Evolutionary conservation across 805 yeast species (phyloP).

Genomic region (Zygosaccharomyces siamensis): DNA sequence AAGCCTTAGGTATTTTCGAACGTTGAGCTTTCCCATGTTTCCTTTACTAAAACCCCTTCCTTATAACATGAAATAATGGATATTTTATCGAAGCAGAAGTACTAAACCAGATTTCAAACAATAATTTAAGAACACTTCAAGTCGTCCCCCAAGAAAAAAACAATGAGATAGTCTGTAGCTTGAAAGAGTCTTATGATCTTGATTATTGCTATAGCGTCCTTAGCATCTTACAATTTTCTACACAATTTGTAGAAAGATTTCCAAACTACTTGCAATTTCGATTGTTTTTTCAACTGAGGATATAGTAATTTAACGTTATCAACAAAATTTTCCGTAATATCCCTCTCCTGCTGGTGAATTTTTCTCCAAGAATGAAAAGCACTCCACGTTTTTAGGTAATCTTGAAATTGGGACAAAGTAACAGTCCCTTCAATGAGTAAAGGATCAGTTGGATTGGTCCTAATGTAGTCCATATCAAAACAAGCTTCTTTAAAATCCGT

Average conservation of each 20-base stretch:
- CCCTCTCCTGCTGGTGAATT: slow-evolving; percentile 29
- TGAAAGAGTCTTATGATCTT: too few species aligned
- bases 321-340: slow-evolving; percentile 47
- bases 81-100: too few species aligned
- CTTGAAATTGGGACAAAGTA: slow-evolving; percentile 43
- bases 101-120: too few species aligned
- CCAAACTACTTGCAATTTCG: slow-evolving; percentile 25
- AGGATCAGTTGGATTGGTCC: slow-evolving; percentile 15
- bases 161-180: too few species aligned
- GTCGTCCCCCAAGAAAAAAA: too few species aligned
- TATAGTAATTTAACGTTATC: slow-evolving; percentile 35
- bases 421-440: slow-evolving; percentile 37
- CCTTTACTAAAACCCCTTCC: too few species aligned
- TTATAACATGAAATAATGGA: too few species aligned
- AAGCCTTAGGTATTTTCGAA: too few species aligned
- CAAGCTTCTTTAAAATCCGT: slow-evolving; percentile 36
- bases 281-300: slow-evolving; percentile 15
- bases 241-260: slow-evolving; percentile 29
- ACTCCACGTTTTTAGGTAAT: slow-evolving; percentile 65
- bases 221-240: slow-evolving; percentile 5
- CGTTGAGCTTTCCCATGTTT: too few species aligned
- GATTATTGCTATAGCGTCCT: not conserved
- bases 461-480: slow-evolving; percentile 16
- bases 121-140: too few species aligned
- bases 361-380: slow-evolving; percentile 55